Base-by-base conservation (phyloP, 2,329 filamentous ascomycete species). In the Ceratocystis diversiconidia region DNA sequence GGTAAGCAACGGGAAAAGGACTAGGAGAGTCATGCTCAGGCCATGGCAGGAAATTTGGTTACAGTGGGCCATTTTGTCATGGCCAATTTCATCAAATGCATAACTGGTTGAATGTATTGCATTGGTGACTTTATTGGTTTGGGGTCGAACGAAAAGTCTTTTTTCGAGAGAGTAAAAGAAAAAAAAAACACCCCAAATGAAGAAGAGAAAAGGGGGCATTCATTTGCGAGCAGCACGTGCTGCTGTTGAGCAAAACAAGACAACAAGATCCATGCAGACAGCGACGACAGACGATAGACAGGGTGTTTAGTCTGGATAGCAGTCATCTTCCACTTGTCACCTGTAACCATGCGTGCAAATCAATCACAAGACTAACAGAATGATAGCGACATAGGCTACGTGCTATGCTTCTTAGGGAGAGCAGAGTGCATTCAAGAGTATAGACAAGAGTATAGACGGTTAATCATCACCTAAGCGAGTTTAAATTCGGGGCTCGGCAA, bases 41-140 rank as follows among this genome's bases (percentile, higher is more conserved):
- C 52, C 55, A 65, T 61, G 19, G 2, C 36, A 36, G 22, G 22
- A 55, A 22, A 19, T 25, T 55, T 62, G 46, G n/a, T 8, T 52
- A 3, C 36, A 48, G 19, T 59, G 48, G 64, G 52, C 62, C 62
- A 28, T 41, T 41, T 62, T 44, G 62, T 62, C 59, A 25, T 59
- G 43, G 43, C 8, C 43, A 46, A 61, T 30, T 48, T 57, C 44
- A 25, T 44, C 19, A 63, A 57, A 66, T 60, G 22, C 25, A 59
- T 32, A 59, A 8, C 52, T 59, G 28, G 52, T 4, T 36, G 12
- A 15, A 30, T 25, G 32, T 59, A 59, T 59, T 59, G 52, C 25
- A 30, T 59, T 19, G 28, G 52, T 4, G 28, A 3, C 7, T 52
- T 52, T 48, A n/a, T 48, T 48, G 5, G 5, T 19, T 48, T 48